Base-by-base conservation (phyloP, 2,329 filamentous ascomycete species). In the Colletotrichum liaoningense region DNA sequence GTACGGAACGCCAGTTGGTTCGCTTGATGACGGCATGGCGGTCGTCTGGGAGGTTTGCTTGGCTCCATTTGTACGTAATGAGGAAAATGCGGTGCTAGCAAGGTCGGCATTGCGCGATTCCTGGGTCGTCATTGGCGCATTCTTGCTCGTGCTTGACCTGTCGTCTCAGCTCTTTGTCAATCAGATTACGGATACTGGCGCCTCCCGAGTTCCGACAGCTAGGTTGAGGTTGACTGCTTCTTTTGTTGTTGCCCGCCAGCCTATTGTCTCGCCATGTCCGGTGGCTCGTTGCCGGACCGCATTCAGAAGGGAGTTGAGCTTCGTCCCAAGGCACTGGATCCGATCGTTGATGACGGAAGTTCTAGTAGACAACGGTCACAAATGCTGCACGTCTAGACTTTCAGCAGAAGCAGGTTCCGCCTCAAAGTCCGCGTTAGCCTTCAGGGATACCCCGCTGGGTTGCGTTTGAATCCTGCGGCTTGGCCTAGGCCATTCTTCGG, bases 31-130 rank as follows among this genome's bases (percentile, higher is more conserved):
- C 73, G 73, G 66, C 70, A 75, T 75, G 57, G 54, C 35, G 63
- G 42, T 57, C 16, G 46, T 63, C 42, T 66, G n/a, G 42, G 62
- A 67, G 46, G 56, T 49, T 56, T 33, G 24, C 26, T 56, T 62
- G 64, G 65, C 57, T 73, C 64, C 57, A 58, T 74, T 75, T 75
- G 73, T 75, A 75, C 73, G 73, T 75, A 75, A 75, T 75, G 57
- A 46, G 52, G 73, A 74, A 67, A 72, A 72, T 72, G 68, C 68
- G 63, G 54, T 68, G 63, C 72, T 72, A 62, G 59, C 52, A 26
- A 68, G 63, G 63, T 62, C 33, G 58, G 30, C 63, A 74, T 72
- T 74, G 49, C 68, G 59, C 59, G 56, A 67, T 67, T 59, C 11
- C 42, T 52, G n/a, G 52, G 46, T 30, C 35, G 35, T 62, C 30